Evolutionary conservation across 495 filamentous ascomycete genomes (phyloP).

Genomic region (Podospora fimiseda): DNA sequence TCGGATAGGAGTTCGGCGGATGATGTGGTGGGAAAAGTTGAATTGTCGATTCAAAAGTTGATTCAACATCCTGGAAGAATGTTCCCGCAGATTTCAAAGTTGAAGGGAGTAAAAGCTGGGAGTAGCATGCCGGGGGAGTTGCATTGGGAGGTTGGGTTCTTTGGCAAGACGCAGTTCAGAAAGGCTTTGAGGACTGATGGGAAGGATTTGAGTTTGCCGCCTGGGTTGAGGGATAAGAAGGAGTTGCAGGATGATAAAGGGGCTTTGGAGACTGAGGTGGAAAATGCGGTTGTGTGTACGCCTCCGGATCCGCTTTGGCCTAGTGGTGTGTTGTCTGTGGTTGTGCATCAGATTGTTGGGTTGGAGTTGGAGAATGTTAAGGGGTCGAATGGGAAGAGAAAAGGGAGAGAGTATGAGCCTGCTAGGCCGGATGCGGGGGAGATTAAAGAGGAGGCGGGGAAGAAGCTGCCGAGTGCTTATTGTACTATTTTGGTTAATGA

Average conservation of each 20-base stretch:
- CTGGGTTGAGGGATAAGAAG: constrained; percentile 61
- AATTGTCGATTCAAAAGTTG: constrained; percentile 88
- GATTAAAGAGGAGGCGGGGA: constrained; percentile 69
- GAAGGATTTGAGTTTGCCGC: constrained; percentile 68
- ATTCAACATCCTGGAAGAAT: constrained; percentile 88
- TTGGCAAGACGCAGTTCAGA: constrained; percentile 79
- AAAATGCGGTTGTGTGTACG: constrained; percentile 81
- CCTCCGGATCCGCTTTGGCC: constrained; percentile 94
- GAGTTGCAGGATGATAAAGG: constrained; percentile 88
- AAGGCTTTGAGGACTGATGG: constrained; percentile 79
- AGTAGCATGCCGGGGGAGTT: constrained; percentile 88
- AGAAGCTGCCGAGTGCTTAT: constrained; percentile 76
- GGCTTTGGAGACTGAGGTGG: constrained; percentile 61
- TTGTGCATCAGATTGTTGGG: constrained; percentile 93
- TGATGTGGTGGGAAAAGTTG: constrained; percentile 89
- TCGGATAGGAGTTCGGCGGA: constrained; percentile 83
- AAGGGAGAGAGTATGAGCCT: constrained; percentile 81
- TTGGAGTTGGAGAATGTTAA: constrained; percentile 79
- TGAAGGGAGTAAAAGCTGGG: constrained; percentile 71
- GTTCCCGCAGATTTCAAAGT: constrained; percentile 83
- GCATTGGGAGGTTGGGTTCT: constrained; percentile 94
- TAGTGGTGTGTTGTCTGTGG: constrained; percentile 71
- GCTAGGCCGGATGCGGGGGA: constrained; percentile 80
- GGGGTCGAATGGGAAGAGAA: constrained; percentile 61
- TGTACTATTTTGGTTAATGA: constrained; percentile 89